Evolutionary conservation across 2,329 filamentous ascomycete genomes (phyloP), one percentile per base, ranked within the genome.

Genomic region (Beauveria brongniartii): DNA sequence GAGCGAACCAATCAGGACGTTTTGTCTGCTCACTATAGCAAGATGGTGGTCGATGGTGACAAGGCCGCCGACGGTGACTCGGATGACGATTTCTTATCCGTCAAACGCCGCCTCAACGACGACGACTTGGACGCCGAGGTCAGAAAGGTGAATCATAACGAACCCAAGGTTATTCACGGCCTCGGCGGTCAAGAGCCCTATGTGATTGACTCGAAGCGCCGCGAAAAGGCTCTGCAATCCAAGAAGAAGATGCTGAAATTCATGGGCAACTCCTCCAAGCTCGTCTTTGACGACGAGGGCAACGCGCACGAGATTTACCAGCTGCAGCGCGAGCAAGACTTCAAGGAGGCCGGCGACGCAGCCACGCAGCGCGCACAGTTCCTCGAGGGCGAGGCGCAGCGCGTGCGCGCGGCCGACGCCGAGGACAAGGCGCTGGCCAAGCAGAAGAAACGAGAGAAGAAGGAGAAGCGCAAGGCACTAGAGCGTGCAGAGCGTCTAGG

Each of bases 1-100:
- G 93, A 97, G 78, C 83, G 94, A 63, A 90, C 89, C 67, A 99
- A 99, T 74, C 93, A 97, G 74, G 92, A 97, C 70, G 90, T 99
- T 37, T 76, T 99, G 65, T 92, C 93, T n/a, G 86, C 88, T 61
- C 94, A 99, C 75, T 97, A 97, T 78, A 85, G 86, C 63, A 96
- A 93, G 70, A 82, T 99, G 64, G 58, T 60, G 30, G 86, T 97
- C 63, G 81, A 80, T 62, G 82, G 79, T 18, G 84, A 62, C 22
- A 63, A 67, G 10, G 73, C 66, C 64, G 78, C 71, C 3, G 82
- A 84, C 59, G 82, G 80, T 5, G 85, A 87, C 54, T 87, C 87
- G 60, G 89, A 91, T 55, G 85, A 85, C 62, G 88, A 95, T 65
- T 97, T 99, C 81, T 79, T 96, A 59, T 85, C 88, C 3, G 89